Conservation (phyloP, 176 grass and related monocot genomes). For the Juncus inflexus region DNA sequence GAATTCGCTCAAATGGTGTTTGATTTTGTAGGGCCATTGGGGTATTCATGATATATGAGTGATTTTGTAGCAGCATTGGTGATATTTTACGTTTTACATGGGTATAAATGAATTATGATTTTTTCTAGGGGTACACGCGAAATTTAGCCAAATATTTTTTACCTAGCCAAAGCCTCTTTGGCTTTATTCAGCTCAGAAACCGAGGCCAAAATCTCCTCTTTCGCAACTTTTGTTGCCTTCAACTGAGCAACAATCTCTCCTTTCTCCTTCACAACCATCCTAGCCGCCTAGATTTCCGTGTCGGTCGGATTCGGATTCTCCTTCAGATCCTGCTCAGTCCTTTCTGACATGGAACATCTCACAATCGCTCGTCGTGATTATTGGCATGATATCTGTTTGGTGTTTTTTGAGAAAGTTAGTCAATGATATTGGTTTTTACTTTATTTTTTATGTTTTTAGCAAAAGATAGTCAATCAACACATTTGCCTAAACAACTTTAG, state of each 20-base stretch:
- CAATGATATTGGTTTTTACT: background rate
- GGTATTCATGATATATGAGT: conserved; percentile 39
- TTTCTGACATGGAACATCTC: conserved; percentile 98
- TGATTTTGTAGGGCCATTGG: conserved; percentile 52
- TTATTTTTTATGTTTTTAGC: background rate
- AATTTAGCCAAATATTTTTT: conserved; percentile 25
- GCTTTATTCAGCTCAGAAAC: conserved; percentile 59
- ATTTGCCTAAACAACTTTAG: no score
- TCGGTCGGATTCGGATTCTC: conserved; percentile 62
- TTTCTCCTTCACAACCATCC: conserved; percentile 28
- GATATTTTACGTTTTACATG: no score
- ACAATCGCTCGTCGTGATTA: conserved; percentile 90
- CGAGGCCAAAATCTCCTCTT: conserved; percentile 51
- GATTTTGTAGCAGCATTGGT: conserved; percentile 71
- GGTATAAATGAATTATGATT: no score
- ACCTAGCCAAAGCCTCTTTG: conserved; percentile 44
- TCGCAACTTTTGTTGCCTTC: conserved; percentile 69
- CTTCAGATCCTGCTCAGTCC: conserved; percentile 70
- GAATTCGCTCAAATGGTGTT: conserved; percentile 39
- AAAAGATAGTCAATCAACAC: background rate
- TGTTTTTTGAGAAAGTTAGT: background rate
- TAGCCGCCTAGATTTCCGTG: conserved; percentile 68
- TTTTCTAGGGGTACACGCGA: no score
- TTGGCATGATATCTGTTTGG: conserved; percentile 66
- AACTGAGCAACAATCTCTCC: conserved; percentile 37